Base-by-base conservation (phyloP, 257 asterid species). In the Lantana camara region DNA sequence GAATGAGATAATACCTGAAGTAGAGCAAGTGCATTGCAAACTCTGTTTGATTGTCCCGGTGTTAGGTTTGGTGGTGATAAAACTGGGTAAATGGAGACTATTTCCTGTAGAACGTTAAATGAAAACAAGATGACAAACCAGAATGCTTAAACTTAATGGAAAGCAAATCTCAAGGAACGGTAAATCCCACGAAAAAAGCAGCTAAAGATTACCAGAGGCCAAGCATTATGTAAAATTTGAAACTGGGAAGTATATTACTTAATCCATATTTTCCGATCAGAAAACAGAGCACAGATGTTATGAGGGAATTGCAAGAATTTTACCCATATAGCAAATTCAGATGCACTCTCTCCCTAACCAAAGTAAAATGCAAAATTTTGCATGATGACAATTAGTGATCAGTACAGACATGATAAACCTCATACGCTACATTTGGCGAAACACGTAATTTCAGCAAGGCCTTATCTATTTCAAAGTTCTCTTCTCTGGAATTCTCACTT, bases 1-100 rank as follows among this genome's bases (percentile, higher is more conserved):
- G 23, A 12, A 41, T n/a, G 4, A 14, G 32, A 42, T 21, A 57
- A 15, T 64, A 90, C 97, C 97, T 93, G 99, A 81, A 93, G 96
- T 52, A 93, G 86, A 30, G 99, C 99, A 53, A 93, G 95, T 48
- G 97, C 99, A 84, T 93, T 90, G 85, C 99, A 93, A 67, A 90
- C 96, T 74, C 99, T 77, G 76, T 87, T 87, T 5, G 99, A 93
- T 67, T 93, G 97, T 0, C 90, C 89, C 54, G 95, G 95, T 74
- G 96, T 85, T 71, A 93, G 76, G 79, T 83, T 90, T 40, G 99
- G 99, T 9, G 99, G 99, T 47, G 97, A 90, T 45, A 93, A 76
- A 64, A 93, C 96, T 14, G 97, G 99, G 77, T 93, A 93, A 56
- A 93, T 90, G 34, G 92, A 90, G 37, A 93, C 96, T 62, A 93